Evolutionary conservation across 2,329 filamentous ascomycete species (phyloP).

Genomic region (Monosporascus ibericus): DNA sequence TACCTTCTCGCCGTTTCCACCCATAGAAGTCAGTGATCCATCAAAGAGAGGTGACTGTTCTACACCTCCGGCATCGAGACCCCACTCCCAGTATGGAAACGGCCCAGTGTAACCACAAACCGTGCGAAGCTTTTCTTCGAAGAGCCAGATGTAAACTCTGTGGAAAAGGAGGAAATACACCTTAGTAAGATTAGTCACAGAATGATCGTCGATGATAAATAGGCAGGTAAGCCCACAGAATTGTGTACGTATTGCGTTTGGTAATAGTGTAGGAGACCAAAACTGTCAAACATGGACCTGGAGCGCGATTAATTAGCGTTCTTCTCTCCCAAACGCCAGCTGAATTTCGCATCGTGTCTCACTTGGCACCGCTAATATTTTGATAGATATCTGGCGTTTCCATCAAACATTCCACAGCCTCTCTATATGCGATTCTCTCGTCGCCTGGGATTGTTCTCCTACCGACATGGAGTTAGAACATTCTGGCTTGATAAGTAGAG

Average conservation of each 20-base stretch:
- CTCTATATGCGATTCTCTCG: slow-evolving; percentile 19
- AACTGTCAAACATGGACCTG: slow-evolving; percentile 24
- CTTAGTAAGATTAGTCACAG: slow-evolving; percentile 4
- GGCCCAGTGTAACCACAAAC: slow-evolving; percentile 29
- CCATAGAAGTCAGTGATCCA: slow-evolving; percentile 36
- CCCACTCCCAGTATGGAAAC: slow-evolving; percentile 29
- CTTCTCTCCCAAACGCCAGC: neutral
- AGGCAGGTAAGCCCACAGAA: slow-evolving; percentile 14
- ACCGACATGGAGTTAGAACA: slow-evolving; percentile 1
- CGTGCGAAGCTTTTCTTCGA: slow-evolving; percentile 27
- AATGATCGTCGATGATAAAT: no score
- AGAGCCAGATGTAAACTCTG: slow-evolving; percentile 28
- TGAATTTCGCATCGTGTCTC: neutral
- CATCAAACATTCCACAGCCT: slow-evolving; percentile 24
- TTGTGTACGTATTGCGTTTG: slow-evolving; percentile 24
- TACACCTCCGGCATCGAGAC: slow-evolving; percentile 28
- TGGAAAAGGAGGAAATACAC: slow-evolving; percentile 33
- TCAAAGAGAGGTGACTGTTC: slow-evolving; percentile 38
- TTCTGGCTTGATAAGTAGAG: no score
- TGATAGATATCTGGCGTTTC: slow-evolving; percentile 17
- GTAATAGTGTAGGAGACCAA: slow-evolving; percentile 22
- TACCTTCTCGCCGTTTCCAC: slow-evolving; percentile 35
- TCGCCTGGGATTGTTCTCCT: slow-evolving; percentile 21
- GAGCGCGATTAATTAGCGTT: neutral
- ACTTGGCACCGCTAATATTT: slow-evolving; percentile 22